These are phyloP conservation scores for Phycomyces nitens DNA, from an alignment of 192 early-diverging fungal genomes.

Conservation along the genomic window DNA sequence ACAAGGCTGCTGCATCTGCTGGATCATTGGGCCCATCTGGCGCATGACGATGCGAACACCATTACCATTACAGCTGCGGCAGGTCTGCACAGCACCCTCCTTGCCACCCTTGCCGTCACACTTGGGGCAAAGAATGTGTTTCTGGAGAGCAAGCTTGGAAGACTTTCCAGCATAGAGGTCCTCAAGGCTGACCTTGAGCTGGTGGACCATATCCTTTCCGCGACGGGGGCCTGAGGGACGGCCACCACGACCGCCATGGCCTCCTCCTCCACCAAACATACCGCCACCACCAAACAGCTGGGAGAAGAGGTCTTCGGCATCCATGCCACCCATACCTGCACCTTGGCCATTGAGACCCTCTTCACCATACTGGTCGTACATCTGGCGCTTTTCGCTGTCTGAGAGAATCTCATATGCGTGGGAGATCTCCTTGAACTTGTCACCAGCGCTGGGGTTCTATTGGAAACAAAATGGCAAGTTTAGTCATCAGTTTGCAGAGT, in stretches of 20 bases:
- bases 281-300: conserved; percentile 94
- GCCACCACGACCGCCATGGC: conserved; percentile 39
- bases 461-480: background rate
- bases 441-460: conserved; percentile 83
- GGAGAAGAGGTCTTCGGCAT: conserved; percentile 93
- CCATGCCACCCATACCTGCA: conserved; percentile 61
- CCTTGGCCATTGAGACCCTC: conserved; percentile 83
- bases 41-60: conserved; percentile 88
- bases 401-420: conserved; percentile 97
- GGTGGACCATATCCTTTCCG: conserved; percentile 93
- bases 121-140: conserved; percentile 84
- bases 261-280: conserved; percentile 72
- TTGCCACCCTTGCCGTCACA: conserved; percentile 98
- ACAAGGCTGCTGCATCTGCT: conserved; percentile 99
- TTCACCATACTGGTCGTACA: conserved; percentile 95
- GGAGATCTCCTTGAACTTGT: conserved; percentile 97
- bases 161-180: conserved; percentile 89
- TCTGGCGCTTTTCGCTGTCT: conserved; percentile 82
- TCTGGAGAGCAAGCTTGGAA: conserved; percentile 93
- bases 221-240: conserved; percentile 69
- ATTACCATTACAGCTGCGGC: conserved; percentile 80
- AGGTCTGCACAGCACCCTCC: conserved; percentile 85
- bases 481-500: background rate
- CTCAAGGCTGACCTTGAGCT: conserved; percentile 80
- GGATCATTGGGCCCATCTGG: conserved; percentile 99